Conservation (phyloP, 768 basidiomycete species). For the Cubamyces sp. region DNA sequence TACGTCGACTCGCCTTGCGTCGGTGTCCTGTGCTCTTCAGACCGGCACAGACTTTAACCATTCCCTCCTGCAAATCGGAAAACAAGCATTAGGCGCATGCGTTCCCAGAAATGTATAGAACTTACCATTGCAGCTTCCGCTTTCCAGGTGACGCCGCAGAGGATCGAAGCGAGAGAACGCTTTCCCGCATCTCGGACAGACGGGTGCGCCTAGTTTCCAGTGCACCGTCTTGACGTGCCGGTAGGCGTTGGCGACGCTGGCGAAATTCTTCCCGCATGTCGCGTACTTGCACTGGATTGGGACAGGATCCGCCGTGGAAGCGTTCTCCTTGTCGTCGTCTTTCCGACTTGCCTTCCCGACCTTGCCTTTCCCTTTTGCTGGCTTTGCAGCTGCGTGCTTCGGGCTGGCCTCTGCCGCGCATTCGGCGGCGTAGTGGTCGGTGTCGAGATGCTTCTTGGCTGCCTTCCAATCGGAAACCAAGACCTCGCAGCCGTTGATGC, state of each 20-base stretch:
- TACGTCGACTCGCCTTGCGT: too few relatives aligned
- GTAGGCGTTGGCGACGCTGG: not conserved
- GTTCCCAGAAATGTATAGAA: too few relatives aligned
- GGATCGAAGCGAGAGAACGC: not conserved
- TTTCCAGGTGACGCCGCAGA: too few relatives aligned
- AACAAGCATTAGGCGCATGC: too few relatives aligned
- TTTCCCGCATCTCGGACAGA: not conserved
- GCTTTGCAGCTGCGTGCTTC: too few relatives aligned
- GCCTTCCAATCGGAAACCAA: not conserved
- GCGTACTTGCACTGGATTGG: not conserved
- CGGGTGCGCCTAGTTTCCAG: not conserved
- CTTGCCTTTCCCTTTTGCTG: not conserved
- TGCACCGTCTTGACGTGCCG: not conserved
- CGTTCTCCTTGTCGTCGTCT: not conserved
- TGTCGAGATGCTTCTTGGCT: not conserved
- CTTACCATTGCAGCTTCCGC: too few relatives aligned
- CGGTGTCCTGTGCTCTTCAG: too few relatives aligned
- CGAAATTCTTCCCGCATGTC: not conserved
- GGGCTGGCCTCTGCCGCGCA: too few relatives aligned
- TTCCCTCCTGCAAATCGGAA: too few relatives aligned
- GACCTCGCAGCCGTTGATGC: not conserved
- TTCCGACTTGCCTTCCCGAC: not conserved
- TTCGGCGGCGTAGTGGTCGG: not conserved
- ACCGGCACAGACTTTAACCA: too few relatives aligned
- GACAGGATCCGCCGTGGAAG: too few relatives aligned